Base-by-base conservation (phyloP, 2,329 filamentous ascomycete genomes). In the Dactylellina cionopaga region DNA sequence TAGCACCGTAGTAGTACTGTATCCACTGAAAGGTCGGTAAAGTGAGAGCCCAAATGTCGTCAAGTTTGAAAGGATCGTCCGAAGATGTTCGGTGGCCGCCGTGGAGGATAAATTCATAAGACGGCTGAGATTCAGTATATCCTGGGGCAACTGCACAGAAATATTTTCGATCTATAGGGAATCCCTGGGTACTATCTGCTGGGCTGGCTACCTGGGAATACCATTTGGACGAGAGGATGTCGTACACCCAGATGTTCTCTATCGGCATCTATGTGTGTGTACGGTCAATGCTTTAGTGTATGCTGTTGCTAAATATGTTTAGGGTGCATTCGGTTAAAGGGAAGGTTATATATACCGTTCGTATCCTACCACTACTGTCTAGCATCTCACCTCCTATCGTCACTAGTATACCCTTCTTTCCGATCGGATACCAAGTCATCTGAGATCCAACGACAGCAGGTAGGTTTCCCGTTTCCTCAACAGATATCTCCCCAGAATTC, bases 11-110 rank as follows among this genome's bases (percentile, higher is more conserved):
- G 35, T 70, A 62, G 24, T 70, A 70, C 22, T 70, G 55, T 19
- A 70, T 29, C 64, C 64, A 70, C 25, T 70, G 64, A 19, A 70
- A 62, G 3, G 64, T 60, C 9, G 64, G 64, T 5, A 70, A 35
- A 5, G 64, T 70, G 9, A 70, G 64, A 3, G 64, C 64, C 64
- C 64, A 70, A 1, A 62, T 22, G 35, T 70, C 64, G 15, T 70
- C 64, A 0, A 60, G 46, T 31, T 68, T 68, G 11, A 43, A 51
- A 5, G 39, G 27, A 11, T 41, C 43, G 17, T 63, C 37, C n/a
- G 55, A 49, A n/a, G 51, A 5, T 17, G 56, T 70, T 19, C 64
- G 35, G 31, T 60, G 64, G 11, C 64, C 55, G 17, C 64, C 64
- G 25, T 70, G 56, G 9, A 70, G 43, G 19, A 70, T 41, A 19